phyloP scores from a whole-genome alignment of 495 filamentous ascomycete genomes.

The Penicillium coprophilum region DNA sequence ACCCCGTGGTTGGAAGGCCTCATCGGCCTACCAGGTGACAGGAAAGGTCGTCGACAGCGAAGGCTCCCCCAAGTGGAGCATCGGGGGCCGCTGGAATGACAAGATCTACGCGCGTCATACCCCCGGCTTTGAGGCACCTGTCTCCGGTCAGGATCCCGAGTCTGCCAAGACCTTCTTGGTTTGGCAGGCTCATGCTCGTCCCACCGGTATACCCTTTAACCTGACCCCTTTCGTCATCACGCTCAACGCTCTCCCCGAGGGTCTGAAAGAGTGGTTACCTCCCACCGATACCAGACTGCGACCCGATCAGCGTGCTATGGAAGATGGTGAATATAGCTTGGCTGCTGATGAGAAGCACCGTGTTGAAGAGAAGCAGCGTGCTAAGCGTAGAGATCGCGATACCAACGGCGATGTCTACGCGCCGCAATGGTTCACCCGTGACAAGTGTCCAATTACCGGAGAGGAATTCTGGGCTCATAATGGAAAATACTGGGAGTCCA shows the following conservation, averaged over 20 bases:
- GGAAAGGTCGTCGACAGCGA: conserved; percentile 77
- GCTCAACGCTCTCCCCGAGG: conserved; percentile 82
- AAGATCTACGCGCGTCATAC: conserved; percentile 93
- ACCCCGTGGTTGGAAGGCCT: conserved; percentile 89
- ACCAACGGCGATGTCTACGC: conserved; percentile 73
- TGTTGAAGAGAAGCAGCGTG: conserved; percentile 90
- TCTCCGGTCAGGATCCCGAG: conserved; percentile 54
- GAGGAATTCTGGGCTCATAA: conserved; percentile 89
- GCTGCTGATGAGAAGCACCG: conserved; percentile 93
- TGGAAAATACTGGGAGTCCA: conserved; percentile 78
- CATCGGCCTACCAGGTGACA: conserved; percentile 79
- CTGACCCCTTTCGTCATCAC: conserved; percentile 94
- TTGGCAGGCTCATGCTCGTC: conserved; percentile 84
- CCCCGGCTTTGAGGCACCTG: conserved; percentile 78
- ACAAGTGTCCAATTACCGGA: conserved; percentile 72
- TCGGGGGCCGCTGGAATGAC: conserved; percentile 96
- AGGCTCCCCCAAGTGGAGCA: conserved; percentile 76
- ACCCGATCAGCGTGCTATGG: conserved; percentile 98
- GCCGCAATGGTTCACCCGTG: conserved; percentile 82
- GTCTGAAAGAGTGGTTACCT: conserved; percentile 68
- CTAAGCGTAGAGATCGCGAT: conserved; percentile 70
- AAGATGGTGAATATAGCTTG: conserved; percentile 91
- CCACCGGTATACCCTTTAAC: conserved; percentile 89
- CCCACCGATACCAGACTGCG: conserved; percentile 89
- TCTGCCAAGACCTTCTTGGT: conserved; percentile 76